Conservation (phyloP, 495 filamentous ascomycete genomes). For the Lasiosphaeria miniovina region DNA sequence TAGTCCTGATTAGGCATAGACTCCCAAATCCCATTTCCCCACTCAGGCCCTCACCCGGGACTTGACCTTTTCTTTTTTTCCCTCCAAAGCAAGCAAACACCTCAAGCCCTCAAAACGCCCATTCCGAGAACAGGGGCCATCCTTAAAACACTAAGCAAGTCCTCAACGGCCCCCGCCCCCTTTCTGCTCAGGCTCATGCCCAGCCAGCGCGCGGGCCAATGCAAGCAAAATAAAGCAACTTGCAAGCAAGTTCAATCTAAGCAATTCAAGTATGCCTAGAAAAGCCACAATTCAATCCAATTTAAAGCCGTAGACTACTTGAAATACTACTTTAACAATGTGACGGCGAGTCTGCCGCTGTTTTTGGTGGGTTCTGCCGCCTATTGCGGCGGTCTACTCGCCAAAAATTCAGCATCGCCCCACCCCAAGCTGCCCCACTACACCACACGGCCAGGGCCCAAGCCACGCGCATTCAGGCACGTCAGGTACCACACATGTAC, state of each 20-base stretch:
- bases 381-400: conserved; percentile 1
- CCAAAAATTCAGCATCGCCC: conserved; percentile 1
- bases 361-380: conserved; percentile 9
- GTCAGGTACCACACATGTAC: conserved; percentile 6
- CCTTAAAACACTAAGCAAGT: no score
- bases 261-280: background rate
- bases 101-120: no score
- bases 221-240: background rate
- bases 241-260: background rate
- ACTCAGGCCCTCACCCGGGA: no score
- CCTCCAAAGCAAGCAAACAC: no score
- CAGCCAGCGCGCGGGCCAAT: no score
- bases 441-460: background rate
- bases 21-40: no score
- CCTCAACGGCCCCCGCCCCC: no score
- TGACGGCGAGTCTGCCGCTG: conserved; percentile 5
- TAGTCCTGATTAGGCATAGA: no score
- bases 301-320: background rate
- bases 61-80: no score
- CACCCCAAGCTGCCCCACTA: background rate
- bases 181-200: no score
- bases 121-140: no score
- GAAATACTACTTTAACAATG: conserved; percentile 1
- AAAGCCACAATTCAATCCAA: background rate
- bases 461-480: conserved; percentile 3